Conservation (phyloP, 495 filamentous ascomycete genomes). For the Aspergillus sclerotiicarbonarius region DNA sequence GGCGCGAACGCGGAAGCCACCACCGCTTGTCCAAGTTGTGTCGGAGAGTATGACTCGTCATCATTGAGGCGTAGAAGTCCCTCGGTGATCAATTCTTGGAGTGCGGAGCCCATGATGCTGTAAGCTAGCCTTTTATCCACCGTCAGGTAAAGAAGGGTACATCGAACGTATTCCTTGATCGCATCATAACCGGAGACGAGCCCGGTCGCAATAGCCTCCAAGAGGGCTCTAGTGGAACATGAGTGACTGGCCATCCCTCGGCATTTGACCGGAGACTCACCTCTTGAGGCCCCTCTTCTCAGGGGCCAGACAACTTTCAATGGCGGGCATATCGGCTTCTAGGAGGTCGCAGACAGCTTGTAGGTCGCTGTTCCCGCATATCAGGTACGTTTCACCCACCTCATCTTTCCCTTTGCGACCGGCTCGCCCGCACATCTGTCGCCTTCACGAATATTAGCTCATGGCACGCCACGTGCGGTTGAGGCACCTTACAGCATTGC, state of each 20-base stretch:
- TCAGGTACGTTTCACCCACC: slow-evolving; percentile 76
- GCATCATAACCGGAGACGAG: slow-evolving; percentile 67
- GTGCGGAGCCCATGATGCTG: slow-evolving; percentile 52
- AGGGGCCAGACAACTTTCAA: slow-evolving; percentile 67
- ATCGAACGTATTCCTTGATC: slow-evolving; percentile 68
- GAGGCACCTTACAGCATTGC: slow-evolving; percentile 60
- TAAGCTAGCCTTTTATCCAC: slow-evolving; percentile 55
- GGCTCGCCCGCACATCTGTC: slow-evolving; percentile 82
- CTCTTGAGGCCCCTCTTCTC: slow-evolving; percentile 69
- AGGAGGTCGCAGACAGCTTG: slow-evolving; percentile 68
- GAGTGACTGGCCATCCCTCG: slow-evolving; percentile 12
- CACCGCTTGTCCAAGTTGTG: slow-evolving; percentile 66
- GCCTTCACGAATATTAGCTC: slow-evolving; percentile 38
- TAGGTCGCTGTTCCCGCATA: slow-evolving; percentile 68
- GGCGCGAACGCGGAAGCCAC: slow-evolving; percentile 72
- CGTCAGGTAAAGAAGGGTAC: slow-evolving; percentile 63
- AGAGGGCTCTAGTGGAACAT: slow-evolving; percentile 52
- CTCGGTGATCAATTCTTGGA: slow-evolving; percentile 50
- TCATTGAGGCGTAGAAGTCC: slow-evolving; percentile 33
- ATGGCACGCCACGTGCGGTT: background rate
- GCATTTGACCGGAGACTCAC: slow-evolving; percentile 29
- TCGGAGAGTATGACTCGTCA: slow-evolving; percentile 58
- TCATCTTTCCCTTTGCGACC: slow-evolving; percentile 83
- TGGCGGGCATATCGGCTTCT: slow-evolving; percentile 68
- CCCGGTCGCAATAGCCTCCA: slow-evolving; percentile 72